Evolutionary conservation across 2,329 filamentous ascomycete species (phyloP).

Genomic region (Elsinoe australis): DNA sequence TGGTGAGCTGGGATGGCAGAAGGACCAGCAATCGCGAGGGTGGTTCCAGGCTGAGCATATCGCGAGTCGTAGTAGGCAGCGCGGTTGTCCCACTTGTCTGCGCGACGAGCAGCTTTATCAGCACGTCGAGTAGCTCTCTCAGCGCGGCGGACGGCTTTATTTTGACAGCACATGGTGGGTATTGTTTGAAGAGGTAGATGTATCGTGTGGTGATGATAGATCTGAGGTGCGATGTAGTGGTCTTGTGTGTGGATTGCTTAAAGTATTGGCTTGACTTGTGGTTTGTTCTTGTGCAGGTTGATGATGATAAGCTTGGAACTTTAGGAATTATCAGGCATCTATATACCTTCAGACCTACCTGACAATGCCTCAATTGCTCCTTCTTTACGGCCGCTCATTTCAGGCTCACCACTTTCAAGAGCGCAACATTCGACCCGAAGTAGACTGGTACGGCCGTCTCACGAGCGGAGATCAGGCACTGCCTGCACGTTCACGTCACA

Average conservation of each 20-base stretch:
- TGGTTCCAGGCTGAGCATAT: no score
- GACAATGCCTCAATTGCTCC: neutral
- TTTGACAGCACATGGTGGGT: conserved; percentile 7
- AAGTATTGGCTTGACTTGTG: neutral
- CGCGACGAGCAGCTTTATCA: neutral
- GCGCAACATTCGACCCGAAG: conserved; percentile 2
- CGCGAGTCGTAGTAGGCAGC: conserved; percentile 10
- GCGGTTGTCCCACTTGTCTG: neutral
- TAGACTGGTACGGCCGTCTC: conserved; percentile 1
- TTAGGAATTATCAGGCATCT: neutral
- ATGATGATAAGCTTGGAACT: neutral
- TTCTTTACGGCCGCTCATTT: neutral
- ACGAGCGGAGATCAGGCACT: neutral
- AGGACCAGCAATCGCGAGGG: neutral
- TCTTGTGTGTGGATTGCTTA: neutral
- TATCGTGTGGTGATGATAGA: neutral
- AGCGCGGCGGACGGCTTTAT: conserved; percentile 2
- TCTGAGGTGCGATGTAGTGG: no score
- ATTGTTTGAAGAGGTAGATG: neutral
- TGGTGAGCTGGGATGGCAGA: no score
- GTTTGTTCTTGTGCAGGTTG: neutral
- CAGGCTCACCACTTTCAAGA: neutral
- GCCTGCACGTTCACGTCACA: neutral
- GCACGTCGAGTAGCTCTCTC: neutral
- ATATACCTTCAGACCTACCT: conserved; percentile 8